phyloP scores from a whole-genome alignment of 2,329 filamentous ascomycete genomes.

The Apiospora arundinis region DNA sequence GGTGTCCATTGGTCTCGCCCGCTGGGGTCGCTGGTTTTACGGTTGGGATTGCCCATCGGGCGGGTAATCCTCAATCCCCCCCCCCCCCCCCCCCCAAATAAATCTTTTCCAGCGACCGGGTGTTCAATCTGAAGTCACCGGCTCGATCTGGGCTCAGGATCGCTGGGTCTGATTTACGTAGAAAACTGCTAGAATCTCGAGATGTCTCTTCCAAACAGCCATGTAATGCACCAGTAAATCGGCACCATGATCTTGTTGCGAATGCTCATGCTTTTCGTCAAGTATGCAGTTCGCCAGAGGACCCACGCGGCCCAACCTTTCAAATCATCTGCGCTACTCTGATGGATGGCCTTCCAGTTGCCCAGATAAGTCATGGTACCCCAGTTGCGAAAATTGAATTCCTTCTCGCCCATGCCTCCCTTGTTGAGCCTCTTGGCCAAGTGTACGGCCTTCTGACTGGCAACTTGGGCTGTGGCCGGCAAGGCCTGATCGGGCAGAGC shows the following conservation, averaged over 20 bases:
- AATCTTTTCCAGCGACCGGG: too few relatives aligned
- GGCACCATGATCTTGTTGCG: conserved; percentile 77
- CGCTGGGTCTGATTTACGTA: too few relatives aligned
- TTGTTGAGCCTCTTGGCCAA: conserved; percentile 71
- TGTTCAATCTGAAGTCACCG: too few relatives aligned
- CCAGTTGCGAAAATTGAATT: conserved; percentile 72
- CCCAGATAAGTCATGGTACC: conserved; percentile 82
- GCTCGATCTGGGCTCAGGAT: too few relatives aligned
- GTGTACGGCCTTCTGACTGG: conserved; percentile 74
- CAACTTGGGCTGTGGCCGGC: conserved; percentile 79
- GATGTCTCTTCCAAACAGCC: conserved; percentile 67
- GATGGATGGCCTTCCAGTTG: conserved; percentile 75
- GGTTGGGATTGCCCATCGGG: too few relatives aligned
- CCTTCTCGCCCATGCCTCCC: conserved; percentile 44
- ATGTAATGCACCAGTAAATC: conserved; percentile 70
- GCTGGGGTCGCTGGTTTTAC: too few relatives aligned
- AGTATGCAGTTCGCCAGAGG: conserved; percentile 77
- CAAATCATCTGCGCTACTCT: conserved; percentile 65
- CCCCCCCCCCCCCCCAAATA: too few relatives aligned
- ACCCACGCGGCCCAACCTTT: conserved; percentile 69
- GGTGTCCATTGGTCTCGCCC: too few relatives aligned
- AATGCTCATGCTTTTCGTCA: conserved; percentile 74
- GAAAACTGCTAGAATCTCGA: conserved; percentile 56
- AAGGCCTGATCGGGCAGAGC: conserved; percentile 61
- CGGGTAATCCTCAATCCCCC: too few relatives aligned